These are phyloP conservation scores for Chlamydomonas sphaeroides DNA, from an alignment of 139 green algal species.

Conservation along the genomic window DNA sequence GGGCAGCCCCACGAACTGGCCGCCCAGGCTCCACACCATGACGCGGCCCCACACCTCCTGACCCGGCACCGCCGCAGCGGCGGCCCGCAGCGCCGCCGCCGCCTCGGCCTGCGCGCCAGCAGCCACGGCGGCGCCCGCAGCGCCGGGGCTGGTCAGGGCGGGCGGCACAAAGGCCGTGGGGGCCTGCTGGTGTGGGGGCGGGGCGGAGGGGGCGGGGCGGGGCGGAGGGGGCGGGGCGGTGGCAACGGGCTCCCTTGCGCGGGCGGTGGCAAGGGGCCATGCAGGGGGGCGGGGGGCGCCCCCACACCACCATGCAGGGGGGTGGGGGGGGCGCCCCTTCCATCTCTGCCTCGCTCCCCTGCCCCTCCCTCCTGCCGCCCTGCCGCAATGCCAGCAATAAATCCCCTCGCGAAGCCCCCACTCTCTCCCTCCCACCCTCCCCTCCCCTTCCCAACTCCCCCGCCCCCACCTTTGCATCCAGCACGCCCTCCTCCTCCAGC, in stretches of 20 bases:
- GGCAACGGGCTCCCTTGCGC: background rate
- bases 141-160: no score
- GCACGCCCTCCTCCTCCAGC: background rate
- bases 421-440: no score
- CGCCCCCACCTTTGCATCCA: background rate
- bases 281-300: no score
- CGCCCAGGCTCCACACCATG: background rate
- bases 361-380: no score
- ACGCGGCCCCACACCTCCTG: background rate
- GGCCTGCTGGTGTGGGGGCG: background rate
- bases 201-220: no score
- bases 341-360: no score
- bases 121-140: background rate
- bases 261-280: no score
- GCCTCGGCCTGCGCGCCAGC: background rate
- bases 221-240: no score
- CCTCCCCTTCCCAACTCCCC: background rate
- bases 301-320: no score
- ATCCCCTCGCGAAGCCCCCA: no score
- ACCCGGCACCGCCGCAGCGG: background rate
- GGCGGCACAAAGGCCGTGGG: background rate
- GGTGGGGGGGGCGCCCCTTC: no score
- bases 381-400: no score
- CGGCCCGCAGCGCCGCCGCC: background rate
- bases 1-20: background rate